Evolutionary conservation across 805 yeast species (phyloP).

Genomic region (Phaffomyces opuntiae): DNA sequence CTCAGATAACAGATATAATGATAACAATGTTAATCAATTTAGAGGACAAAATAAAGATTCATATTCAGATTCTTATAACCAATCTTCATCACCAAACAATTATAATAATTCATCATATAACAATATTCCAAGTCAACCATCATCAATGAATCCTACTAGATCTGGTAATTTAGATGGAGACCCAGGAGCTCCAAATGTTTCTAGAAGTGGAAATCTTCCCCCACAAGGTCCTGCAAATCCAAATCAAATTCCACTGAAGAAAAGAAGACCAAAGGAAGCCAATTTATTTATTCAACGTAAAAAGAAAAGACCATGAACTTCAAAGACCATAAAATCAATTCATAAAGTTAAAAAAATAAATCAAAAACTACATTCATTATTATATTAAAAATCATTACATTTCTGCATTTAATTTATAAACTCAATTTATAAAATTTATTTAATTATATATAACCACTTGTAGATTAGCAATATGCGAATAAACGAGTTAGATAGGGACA

Average conservation of each 20-base stretch:
- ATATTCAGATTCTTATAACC: too few relatives aligned
- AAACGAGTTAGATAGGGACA: too few relatives aligned
- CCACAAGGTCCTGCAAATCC: neutral
- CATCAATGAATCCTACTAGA: neutral
- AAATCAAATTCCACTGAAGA: constrained; percentile 1
- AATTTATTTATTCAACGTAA: constrained; percentile 9
- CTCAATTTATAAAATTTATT: too few relatives aligned
- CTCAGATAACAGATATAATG: too few relatives aligned
- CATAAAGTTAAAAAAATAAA: neutral
- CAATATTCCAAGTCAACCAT: neutral
- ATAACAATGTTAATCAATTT: too few relatives aligned
- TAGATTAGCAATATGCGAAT: too few relatives aligned
- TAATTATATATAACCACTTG: too few relatives aligned
- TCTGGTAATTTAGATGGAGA: neutral
- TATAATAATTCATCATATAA: neutral
- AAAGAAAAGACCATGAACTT: neutral
- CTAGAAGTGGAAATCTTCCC: constrained; percentile 15
- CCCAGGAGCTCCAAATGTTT: constrained; percentile 1
- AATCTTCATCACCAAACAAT: too few relatives aligned
- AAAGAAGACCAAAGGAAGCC: constrained; percentile 7
- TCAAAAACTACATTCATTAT: neutral
- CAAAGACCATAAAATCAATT: neutral
- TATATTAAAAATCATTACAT: too few relatives aligned
- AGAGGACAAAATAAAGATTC: too few relatives aligned
- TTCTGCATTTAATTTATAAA: neutral